Evolutionary conservation across 1,284 basidiomycete species (phyloP).

Genomic region (Cerrena zonata): DNA sequence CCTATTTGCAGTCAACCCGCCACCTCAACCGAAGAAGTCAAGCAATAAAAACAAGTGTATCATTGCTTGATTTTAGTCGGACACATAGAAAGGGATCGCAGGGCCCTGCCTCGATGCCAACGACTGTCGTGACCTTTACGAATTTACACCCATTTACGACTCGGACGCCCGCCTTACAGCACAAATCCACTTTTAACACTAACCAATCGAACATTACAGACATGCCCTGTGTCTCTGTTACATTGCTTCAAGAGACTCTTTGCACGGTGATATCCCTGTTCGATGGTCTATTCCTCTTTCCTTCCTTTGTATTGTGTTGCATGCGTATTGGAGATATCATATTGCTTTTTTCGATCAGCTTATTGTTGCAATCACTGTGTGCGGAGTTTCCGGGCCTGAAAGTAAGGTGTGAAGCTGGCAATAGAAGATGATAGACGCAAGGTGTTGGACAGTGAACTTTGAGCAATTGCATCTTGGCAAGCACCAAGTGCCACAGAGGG

Average conservation of each 20-base stretch:
- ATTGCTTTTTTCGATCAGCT: constrained; percentile 5
- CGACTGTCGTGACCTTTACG: constrained; percentile 18
- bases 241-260: constrained; percentile 2
- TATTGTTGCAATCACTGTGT: constrained; percentile 6
- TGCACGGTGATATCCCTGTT: constrained; percentile 8
- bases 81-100: constrained; percentile 10
- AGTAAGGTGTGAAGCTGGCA: too few relatives aligned
- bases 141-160: constrained; percentile 32
- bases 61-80: constrained; percentile 49
- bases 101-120: constrained; percentile 10
- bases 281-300: constrained; percentile 3
- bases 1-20: constrained; percentile 61
- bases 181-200: constrained; percentile 8
- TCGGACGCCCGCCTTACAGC: constrained; percentile 20
- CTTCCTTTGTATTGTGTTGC: constrained; percentile 5
- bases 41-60: constrained; percentile 52
- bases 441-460: too few relatives aligned
- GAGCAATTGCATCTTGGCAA: too few relatives aligned
- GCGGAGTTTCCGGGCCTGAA: too few relatives aligned
- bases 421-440: too few relatives aligned
- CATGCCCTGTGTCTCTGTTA: constrained; percentile 6
- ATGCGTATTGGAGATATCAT: constrained; percentile 11
- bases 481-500: too few relatives aligned
- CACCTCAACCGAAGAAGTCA: constrained; percentile 49
- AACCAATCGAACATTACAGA: constrained; percentile 6